A percentile compares a stretch with the other conserved stretches of the same genome.
These are phyloP conservation scores for Metarhizium guizhouense DNA, from an alignment of 2,329 filamentous ascomycete species.

Conservation along the genomic window DNA sequence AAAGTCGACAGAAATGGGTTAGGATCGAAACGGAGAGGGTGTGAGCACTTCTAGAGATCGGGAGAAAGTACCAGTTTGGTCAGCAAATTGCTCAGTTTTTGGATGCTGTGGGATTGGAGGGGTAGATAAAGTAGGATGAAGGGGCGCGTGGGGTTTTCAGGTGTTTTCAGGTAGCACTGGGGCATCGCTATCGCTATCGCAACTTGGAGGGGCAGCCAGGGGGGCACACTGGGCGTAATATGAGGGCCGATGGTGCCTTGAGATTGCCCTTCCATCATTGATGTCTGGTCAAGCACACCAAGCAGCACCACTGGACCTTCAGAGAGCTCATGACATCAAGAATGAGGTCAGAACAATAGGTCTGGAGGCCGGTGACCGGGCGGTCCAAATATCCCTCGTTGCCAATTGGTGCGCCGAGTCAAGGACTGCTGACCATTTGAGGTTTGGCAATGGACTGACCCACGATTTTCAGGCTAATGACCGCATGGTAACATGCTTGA, in stretches of 20 bases:
- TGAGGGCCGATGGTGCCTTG: not conserved
- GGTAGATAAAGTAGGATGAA: not conserved
- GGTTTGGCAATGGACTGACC: not conserved
- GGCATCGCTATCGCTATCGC: not conserved
- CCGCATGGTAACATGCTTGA: not conserved
- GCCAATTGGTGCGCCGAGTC: slow-evolving; percentile 3
- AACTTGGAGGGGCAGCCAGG: slow-evolving; percentile 1
- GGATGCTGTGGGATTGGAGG: not conserved
- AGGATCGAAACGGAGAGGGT: not conserved
- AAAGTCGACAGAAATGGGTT: not conserved
- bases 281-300: no score
- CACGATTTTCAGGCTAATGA: not conserved
- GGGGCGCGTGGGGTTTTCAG: not conserved
- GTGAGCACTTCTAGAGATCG: not conserved
- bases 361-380: not conserved
- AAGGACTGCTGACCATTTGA: not conserved
- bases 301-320: not conserved
- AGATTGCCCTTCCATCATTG: not conserved
- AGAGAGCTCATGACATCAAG: not conserved
- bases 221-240: not conserved
- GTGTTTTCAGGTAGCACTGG: not conserved
- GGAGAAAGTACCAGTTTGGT: not conserved
- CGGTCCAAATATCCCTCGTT: slow-evolving; percentile 2
- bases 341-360: not conserved
- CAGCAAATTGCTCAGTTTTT: not conserved